These are phyloP conservation scores for Acacia confusa DNA, from an alignment of 306 rosid genomes.

Conservation along the genomic window DNA sequence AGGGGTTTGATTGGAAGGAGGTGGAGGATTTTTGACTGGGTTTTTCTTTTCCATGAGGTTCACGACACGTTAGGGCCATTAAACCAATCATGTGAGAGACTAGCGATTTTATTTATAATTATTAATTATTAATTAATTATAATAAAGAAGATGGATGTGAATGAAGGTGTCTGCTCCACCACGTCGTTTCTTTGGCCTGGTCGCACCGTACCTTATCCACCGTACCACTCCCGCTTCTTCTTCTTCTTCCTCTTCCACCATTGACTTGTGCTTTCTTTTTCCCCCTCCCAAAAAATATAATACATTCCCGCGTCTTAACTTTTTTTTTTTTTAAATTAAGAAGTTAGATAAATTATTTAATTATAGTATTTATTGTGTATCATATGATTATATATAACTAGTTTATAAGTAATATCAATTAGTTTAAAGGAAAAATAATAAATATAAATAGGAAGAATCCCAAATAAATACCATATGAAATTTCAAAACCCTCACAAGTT, in stretches of 20 bases:
- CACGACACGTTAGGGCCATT: constrained; percentile 29
- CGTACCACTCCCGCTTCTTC: constrained; percentile 60
- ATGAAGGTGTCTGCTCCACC: neutral
- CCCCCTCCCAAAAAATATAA: neutral
- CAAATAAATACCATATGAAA: too few species aligned
- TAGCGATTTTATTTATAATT: neutral
- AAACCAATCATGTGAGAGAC: constrained; percentile 45
- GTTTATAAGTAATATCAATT: too few species aligned
- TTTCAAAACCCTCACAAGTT: too few species aligned
- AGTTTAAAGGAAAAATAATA: too few species aligned
- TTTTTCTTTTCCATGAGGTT: constrained; percentile 24
- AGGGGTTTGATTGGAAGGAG: constrained; percentile 33
- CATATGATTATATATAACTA: too few species aligned
- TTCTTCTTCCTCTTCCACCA: neutral
- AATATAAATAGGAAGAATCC: too few species aligned
- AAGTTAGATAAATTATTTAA: too few species aligned
- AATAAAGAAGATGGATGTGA: constrained; percentile 2
- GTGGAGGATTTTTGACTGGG: constrained; percentile 45
- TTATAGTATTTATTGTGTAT: too few species aligned
- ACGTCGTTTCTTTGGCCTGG: constrained; percentile 39
- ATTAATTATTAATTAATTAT: neutral
- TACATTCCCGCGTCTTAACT: too few species aligned
- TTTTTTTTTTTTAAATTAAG: too few species aligned
- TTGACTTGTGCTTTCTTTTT: neutral
- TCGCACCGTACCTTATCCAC: constrained; percentile 63